These are phyloP conservation scores for Protea cynaroides DNA, from an alignment of 164 flowering plant genomes.

Conservation along the genomic window DNA sequence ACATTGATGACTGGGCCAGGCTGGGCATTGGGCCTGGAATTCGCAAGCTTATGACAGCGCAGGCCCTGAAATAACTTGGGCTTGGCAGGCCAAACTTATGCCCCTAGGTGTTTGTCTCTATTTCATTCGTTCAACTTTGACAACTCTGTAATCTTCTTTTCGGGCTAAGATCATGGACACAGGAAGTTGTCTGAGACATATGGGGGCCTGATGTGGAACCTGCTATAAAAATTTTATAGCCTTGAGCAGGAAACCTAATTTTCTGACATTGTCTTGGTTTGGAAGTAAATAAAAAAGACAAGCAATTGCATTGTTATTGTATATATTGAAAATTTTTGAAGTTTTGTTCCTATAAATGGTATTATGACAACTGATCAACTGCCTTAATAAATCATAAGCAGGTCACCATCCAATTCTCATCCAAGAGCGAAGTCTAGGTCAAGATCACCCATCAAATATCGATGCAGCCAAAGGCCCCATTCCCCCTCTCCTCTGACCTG, in stretches of 20 bases:
- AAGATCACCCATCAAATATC: constrained; percentile 62
- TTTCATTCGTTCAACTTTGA: neutral
- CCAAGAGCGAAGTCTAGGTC: constrained; percentile 72
- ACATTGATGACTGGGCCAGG: too few species aligned
- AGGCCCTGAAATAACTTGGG: too few species aligned
- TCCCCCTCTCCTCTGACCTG: constrained; percentile 73
- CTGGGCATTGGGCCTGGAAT: too few species aligned
- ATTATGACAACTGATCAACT: neutral
- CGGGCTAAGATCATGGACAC: too few species aligned
- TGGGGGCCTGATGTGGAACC: too few species aligned
- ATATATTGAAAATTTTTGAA: neutral
- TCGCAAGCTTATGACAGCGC: too few species aligned
- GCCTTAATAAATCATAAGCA: constrained; percentile 11
- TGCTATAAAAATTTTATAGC: too few species aligned
- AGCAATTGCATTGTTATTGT: neutral
- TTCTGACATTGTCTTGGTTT: neutral
- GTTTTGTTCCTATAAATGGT: neutral
- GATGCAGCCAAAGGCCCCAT: constrained; percentile 55
- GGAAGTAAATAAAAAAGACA: neutral
- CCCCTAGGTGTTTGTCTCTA: too few species aligned
- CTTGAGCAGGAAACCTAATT: neutral
- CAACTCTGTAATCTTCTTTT: neutral
- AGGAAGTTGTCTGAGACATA: too few species aligned
- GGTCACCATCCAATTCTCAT: constrained; percentile 57
- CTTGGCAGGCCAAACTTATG: too few species aligned